Conservation (phyloP, 2,329 filamentous ascomycete genomes). For the Ilyonectria robusta region DNA sequence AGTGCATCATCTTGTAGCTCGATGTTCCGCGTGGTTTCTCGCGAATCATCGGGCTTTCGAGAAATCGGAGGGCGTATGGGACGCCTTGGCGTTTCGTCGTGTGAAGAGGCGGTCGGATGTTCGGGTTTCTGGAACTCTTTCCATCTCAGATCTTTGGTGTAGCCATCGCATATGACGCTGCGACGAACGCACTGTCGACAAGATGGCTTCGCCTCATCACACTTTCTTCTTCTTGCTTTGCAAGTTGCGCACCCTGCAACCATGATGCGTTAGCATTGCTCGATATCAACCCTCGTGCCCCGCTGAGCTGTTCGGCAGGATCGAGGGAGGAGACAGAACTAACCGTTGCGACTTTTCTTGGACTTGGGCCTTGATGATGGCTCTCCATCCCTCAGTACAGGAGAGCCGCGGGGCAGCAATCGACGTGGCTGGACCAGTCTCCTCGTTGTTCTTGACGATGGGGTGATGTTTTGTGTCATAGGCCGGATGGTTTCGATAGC, state of each 20-base stretch:
- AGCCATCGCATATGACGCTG: constrained; percentile 25
- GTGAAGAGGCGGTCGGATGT: background rate
- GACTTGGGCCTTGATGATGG: constrained; percentile 4
- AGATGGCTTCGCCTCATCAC: constrained; percentile 32
- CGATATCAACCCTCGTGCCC: background rate
- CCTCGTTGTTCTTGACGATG: too few relatives aligned
- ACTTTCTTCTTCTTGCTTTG: constrained; percentile 31
- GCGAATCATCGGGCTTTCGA: too few relatives aligned
- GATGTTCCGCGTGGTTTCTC: too few relatives aligned
- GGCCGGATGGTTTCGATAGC: too few relatives aligned
- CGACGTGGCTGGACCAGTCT: background rate
- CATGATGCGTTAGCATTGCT: background rate
- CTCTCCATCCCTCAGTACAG: background rate
- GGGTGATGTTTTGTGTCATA: too few relatives aligned
- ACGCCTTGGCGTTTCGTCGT: background rate
- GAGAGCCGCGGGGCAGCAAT: background rate
- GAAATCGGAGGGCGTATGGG: too few relatives aligned
- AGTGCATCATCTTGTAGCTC: too few relatives aligned
- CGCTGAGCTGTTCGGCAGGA: background rate
- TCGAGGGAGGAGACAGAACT: background rate
- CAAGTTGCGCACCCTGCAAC: constrained; percentile 29
- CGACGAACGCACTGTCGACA: constrained; percentile 29
- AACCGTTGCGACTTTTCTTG: constrained; percentile 33
- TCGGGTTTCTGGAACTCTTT: constrained; percentile 8
- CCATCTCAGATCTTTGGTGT: constrained; percentile 24